Percentiles rank a stretch among this genome's conserved stretches.
phyloP scores from a whole-genome alignment of 1,284 basidiomycete genomes.

The Malassezia arunalokei region DNA sequence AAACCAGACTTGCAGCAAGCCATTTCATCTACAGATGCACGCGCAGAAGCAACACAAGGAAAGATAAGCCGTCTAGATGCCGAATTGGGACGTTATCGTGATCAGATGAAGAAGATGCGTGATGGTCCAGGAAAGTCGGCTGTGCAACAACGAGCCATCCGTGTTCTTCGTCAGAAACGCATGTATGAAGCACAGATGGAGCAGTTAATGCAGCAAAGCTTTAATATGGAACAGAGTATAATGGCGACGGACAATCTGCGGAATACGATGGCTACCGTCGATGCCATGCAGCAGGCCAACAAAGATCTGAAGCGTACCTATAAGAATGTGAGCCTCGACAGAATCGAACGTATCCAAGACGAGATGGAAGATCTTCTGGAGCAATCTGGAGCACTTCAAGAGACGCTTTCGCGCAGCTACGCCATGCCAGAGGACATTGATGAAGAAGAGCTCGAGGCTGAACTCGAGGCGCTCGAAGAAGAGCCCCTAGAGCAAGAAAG shows the following conservation, averaged over 20 bases:
- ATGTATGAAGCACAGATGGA: conserved; percentile 88
- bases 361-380: conserved; percentile 98
- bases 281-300: conserved; percentile 94
- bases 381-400: conserved; percentile 94
- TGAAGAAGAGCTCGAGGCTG: conserved; percentile 91
- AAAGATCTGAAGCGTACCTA: conserved; percentile 95
- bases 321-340: conserved; percentile 91
- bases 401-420: conserved; percentile 81
- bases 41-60: conserved; percentile 82
- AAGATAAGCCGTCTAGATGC: conserved; percentile 94
- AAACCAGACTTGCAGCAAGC: conserved; percentile 80
- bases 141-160: conserved; percentile 84
- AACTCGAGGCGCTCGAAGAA: conserved; percentile 53
- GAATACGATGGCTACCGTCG: conserved; percentile 99
- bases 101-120: conserved; percentile 86
- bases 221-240: conserved; percentile 96
- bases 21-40: conserved; percentile 77
- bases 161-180: conserved; percentile 86
- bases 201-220: conserved; percentile 86
- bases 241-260: conserved; percentile 92
- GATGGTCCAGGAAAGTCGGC: conserved; percentile 92
- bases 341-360: conserved; percentile 61
- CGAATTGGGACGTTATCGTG: conserved; percentile 81
- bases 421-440: conserved; percentile 95
- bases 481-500: conserved; percentile 66